Percentiles rank a stretch among this genome's conserved stretches.
These are phyloP conservation scores for Gelatoporia subvermispora DNA, from an alignment of 768 basidiomycete genomes.

Conservation along the genomic window DNA sequence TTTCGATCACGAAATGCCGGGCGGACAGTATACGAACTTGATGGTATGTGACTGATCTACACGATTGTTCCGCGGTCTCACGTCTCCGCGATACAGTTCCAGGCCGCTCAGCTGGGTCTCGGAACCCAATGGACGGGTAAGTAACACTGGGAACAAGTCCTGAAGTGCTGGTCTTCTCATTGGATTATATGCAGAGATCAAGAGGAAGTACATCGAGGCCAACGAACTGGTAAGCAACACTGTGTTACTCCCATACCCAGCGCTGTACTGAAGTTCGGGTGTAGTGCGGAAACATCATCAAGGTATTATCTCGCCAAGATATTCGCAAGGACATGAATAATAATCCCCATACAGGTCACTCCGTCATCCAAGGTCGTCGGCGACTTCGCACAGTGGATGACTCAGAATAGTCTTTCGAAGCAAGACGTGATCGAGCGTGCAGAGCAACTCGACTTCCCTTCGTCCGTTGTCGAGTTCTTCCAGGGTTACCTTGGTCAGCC, in stretches of 20 bases:
- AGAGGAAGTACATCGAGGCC: constrained; percentile 97
- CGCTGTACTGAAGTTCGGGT: not conserved
- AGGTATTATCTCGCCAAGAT: constrained; percentile 38
- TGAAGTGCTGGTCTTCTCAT: not conserved
- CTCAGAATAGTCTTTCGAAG: constrained; percentile 86
- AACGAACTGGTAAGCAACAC: constrained; percentile 73
- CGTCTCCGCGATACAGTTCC: constrained; percentile 60
- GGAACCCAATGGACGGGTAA: constrained; percentile 92
- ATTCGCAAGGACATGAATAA: constrained; percentile 1
- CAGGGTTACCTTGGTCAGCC: constrained; percentile 98
- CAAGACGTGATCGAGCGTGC: constrained; percentile 83
- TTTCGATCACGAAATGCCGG: constrained; percentile 99
- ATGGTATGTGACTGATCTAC: constrained; percentile 56
- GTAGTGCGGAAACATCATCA: constrained; percentile 95
- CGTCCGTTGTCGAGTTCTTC: constrained; percentile 97
- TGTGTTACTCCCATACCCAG: not conserved
- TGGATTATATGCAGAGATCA: constrained; percentile 60
- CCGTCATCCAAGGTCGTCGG: constrained; percentile 99
- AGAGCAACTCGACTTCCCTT: constrained; percentile 93
- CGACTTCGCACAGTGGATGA: constrained; percentile 99
- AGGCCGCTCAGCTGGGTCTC: constrained; percentile 94
- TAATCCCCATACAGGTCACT: constrained; percentile 56
- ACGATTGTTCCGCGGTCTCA: not conserved
- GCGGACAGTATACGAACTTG: constrained; percentile 91
- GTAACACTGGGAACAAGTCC: constrained; percentile 5